Evolutionary conservation across 1,139 yeast species (phyloP), one percentile per base, ranked within the genome.

Genomic region (Barnettozyma hawaiiensis): DNA sequence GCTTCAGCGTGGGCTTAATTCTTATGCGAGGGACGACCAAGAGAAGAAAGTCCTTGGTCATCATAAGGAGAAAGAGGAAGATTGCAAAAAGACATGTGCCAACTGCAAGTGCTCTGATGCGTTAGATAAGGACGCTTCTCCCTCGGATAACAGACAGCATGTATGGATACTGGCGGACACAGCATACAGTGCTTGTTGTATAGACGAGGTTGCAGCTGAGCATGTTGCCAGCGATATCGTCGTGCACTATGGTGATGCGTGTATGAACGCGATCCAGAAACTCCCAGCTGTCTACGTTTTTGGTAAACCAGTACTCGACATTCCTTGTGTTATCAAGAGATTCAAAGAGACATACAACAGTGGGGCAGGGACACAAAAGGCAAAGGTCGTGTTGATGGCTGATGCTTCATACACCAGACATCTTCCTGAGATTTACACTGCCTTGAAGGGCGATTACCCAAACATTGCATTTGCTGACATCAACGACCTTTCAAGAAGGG

Each of bases 201-300:
- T 92, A 14, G 99, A 92, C 61, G 97, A 89, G 58, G 95, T 92
- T 19, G 97, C 98, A 0, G 95, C 97, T 1, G 90, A 85, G 57
- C 99, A 92, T 63, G 95, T 92, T 11, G 61, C 69, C 7, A 92
- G 95, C 19, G 96, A 90, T 50, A 65, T 85, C 10, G 87, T 94
- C 24, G 79, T 90, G 1, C 98, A 92, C 62, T 87, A 89, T 62
- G 99, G 99, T 4, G 95, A 87, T 59, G 94, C 97, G 0, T 92
- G 98, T 62, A 65, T 92, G 55, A 89, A 85, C 52, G 83, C 90
- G 0, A 80, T 86, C 7, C 78, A 75, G 36, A 78, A 75, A 39
- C 61, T 85, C n/a, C 78, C 85, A 0, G 85, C 89, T 0, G 78
- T 80, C 1, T 89, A 85, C 58, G 82, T 85, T 0, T 77, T 86